Conservation (phyloP, 495 filamentous ascomycete genomes). For the Usnea hakonensis region DNA sequence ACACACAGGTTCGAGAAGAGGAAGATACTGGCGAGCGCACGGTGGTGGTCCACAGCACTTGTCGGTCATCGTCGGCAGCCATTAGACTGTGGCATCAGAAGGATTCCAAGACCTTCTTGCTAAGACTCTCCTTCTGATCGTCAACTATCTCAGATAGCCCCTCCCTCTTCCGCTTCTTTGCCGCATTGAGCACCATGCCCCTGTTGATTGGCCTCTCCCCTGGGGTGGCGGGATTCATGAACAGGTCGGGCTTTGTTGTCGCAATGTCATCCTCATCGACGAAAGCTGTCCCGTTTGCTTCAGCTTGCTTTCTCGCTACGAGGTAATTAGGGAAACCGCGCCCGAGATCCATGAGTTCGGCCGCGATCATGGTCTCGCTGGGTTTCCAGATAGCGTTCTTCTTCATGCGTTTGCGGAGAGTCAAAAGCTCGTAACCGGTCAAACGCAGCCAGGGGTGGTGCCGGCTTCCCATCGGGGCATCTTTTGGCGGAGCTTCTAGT, state of each 20-base stretch:
- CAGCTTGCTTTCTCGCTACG: constrained; percentile 8
- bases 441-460: constrained; percentile 6
- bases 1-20: background rate
- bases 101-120: constrained; percentile 2
- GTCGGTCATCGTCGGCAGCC: background rate
- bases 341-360: constrained; percentile 8
- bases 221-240: background rate
- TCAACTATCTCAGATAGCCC: background rate
- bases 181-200: constrained; percentile 10
- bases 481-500: background rate
- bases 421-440: constrained; percentile 10
- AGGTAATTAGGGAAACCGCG: constrained; percentile 6
- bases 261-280: constrained; percentile 1
- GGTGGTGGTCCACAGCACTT: background rate
- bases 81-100: background rate
- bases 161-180: constrained; percentile 15
- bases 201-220: constrained; percentile 10
- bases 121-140: background rate
- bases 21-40: background rate
- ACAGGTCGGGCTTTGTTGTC: background rate
- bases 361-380: constrained; percentile 11
- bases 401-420: constrained; percentile 13
- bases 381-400: constrained; percentile 13
- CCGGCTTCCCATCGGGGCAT: constrained; percentile 1
- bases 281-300: background rate